Percentiles rank a stretch among this genome's conserved stretches.
Evolutionary conservation across 139 green algal genomes (phyloP).

Genomic region (Prasinococcaceae sp.): DNA sequence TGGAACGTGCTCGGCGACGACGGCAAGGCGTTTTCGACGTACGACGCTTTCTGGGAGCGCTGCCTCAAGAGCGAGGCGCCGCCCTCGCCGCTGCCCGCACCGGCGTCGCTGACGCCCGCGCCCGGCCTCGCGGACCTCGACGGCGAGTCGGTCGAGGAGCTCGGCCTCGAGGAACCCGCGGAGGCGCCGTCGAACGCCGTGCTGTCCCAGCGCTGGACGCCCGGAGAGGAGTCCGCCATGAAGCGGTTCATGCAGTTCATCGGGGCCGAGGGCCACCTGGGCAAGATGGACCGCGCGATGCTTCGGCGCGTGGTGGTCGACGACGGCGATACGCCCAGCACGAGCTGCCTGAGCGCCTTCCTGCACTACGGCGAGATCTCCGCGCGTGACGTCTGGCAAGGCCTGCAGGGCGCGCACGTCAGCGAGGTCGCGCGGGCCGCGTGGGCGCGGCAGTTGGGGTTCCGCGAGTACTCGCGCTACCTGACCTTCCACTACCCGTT

Average conservation of each 20-base stretch:
- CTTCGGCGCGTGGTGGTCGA: slow-evolving; percentile 52
- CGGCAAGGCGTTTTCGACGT: slow-evolving; percentile 53
- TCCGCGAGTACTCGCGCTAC: slow-evolving; percentile 80
- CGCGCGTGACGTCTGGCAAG: slow-evolving; percentile 49
- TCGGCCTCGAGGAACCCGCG: slow-evolving; percentile 56
- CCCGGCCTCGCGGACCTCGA: slow-evolving; percentile 22
- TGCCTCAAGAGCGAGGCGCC: slow-evolving; percentile 24
- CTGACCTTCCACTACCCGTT: slow-evolving; percentile 92
- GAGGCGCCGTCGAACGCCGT: slow-evolving; percentile 54
- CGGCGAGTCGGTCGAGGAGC: slow-evolving; percentile 22
- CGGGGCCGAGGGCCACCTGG: slow-evolving; percentile 40
- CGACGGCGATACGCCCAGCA: slow-evolving; percentile 63
- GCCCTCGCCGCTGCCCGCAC: slow-evolving; percentile 9
- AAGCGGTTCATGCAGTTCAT: too few relatives aligned
- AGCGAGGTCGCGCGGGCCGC: slow-evolving; percentile 2
- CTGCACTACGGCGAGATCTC: slow-evolving; percentile 77
- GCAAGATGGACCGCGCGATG: slow-evolving; percentile 40
- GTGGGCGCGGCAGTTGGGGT: slow-evolving; percentile 50
- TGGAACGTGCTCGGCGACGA: slow-evolving; percentile 66
- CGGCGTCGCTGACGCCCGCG: slow-evolving; percentile 20
- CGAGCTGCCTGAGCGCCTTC: slow-evolving; percentile 74
- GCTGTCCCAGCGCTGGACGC: slow-evolving; percentile 55
- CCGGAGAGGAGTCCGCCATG: too few relatives aligned
- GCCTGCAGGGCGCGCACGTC: slow-evolving; percentile 13
- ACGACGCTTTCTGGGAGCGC: slow-evolving; percentile 61